phyloP scores from a whole-genome alignment of 2,329 filamentous ascomycete genomes.

The Ophiostoma tasmaniense region DNA sequence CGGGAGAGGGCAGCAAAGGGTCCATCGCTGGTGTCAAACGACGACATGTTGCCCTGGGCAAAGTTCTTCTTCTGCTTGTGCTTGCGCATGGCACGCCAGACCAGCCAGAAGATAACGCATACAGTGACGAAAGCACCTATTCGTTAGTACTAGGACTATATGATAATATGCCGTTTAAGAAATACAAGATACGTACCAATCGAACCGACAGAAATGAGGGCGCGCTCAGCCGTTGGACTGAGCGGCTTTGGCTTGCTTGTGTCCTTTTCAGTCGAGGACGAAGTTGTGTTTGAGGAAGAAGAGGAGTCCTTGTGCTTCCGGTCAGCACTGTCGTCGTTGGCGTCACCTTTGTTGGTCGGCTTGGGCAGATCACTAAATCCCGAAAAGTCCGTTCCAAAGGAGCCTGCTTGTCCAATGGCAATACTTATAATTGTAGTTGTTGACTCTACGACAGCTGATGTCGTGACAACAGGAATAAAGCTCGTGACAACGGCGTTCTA shows the following conservation, averaged over 20 bases:
- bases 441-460: neutral
- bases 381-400: slow-evolving; percentile 8
- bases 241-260: slow-evolving; percentile 11
- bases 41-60: neutral
- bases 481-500: slow-evolving; percentile 13
- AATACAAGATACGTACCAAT: slow-evolving; percentile 25
- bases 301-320: neutral
- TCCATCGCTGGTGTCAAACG: slow-evolving; percentile 10
- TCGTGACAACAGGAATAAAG: slow-evolving; percentile 12
- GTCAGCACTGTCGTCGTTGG: neutral
- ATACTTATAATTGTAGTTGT: neutral
- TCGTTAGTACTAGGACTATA: neutral
- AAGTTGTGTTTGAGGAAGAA: neutral
- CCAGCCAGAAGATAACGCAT: slow-evolving; percentile 37
- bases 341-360: slow-evolving; percentile 3
- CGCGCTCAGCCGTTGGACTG: slow-evolving; percentile 25
- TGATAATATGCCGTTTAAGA: too few relatives aligned
- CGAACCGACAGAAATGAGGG: slow-evolving; percentile 29
- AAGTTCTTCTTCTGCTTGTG: slow-evolving; percentile 24
- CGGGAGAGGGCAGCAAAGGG: neutral
- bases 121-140: slow-evolving; percentile 38
- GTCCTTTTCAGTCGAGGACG: slow-evolving; percentile 1
- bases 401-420: neutral
- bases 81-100: slow-evolving; percentile 34
- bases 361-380: neutral